Base-by-base conservation (phyloP, 2,329 filamentous ascomycete genomes). In the Ophiostoma ulmi region DNA sequence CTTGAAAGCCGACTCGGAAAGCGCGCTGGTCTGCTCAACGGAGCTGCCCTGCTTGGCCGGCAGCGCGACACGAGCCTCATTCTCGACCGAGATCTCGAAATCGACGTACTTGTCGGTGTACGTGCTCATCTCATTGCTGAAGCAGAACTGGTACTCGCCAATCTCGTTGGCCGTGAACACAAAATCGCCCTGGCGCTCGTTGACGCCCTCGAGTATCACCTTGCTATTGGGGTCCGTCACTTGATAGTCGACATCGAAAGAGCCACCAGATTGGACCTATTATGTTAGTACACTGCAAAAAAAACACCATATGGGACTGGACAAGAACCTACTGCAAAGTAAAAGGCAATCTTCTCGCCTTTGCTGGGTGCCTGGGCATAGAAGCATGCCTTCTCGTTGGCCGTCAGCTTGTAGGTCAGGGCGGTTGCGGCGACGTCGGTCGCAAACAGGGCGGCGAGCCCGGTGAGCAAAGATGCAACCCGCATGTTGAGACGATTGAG, bases 31-130 rank as follows among this genome's bases (percentile, higher is more conserved):
- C 80, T 98, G 94, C 80, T 99, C 95, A 69, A 93, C 90, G 68
- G 90, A 88, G 65, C 92, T 91, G 73, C 93, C 94, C 80, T 93
- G 92, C 81, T 97, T 96, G 69, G 92, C 91, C 55, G 94, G 94
- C 38, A 97, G 86, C 77, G 91, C 85, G 70, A 94, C 88, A 76
- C 91, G 91, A 74, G 85, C 83, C 83, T 97, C 94, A 81, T 97
- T 94, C 81, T 98, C 94, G 78, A 97, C 94, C 73, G 94, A 87
- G 78, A 99, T 97, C 83, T 99, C 95, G 78, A 99, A 97, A 80
- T 99, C 95, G 74, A 99, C 94, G 79, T 93, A 89, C 83, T 99
- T 99, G 82, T 99, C 95, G 69, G 94, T 90, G 79, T 97, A 97
- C 0, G 94, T 98, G 78, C 92, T 97, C 91, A 99, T 97, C 79